These are phyloP conservation scores for Suillus fuscotomentosus DNA, from an alignment of 768 basidiomycete species.

Conservation along the genomic window DNA sequence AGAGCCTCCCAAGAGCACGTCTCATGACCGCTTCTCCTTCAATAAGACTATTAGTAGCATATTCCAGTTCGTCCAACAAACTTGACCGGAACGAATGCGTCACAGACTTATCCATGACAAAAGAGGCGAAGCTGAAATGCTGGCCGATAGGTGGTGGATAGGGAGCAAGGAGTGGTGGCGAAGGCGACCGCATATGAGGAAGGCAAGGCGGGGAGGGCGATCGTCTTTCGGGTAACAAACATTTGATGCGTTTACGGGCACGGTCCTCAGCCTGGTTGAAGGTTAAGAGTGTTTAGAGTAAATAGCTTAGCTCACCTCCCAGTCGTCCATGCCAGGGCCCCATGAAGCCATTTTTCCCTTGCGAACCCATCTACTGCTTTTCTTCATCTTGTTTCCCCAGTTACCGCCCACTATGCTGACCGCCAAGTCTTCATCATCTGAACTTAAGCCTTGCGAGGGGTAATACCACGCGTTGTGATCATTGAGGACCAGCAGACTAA, in stretches of 20 bases:
- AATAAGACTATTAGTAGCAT: constrained; percentile 79
- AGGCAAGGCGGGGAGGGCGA: constrained; percentile 72
- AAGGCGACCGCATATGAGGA: constrained; percentile 75
- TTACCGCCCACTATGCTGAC: constrained; percentile 60
- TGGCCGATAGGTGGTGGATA: constrained; percentile 67
- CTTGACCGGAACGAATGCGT: constrained; percentile 82
- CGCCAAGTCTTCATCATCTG: constrained; percentile 57
- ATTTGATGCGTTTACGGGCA: constrained; percentile 75
- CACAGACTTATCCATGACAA: constrained; percentile 82
- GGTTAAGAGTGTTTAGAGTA: constrained; percentile 12
- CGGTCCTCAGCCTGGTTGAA: constrained; percentile 69
- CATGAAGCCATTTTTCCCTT: constrained; percentile 80
- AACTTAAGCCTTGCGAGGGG: constrained; percentile 72
- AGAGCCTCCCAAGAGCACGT: constrained; percentile 73
- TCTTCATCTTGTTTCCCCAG: constrained; percentile 79
- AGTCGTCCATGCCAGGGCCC: constrained; percentile 83
- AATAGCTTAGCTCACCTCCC: constrained; percentile 56
- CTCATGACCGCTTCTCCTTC: constrained; percentile 77
- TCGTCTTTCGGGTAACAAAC: constrained; percentile 61
- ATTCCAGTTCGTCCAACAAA: constrained; percentile 75
- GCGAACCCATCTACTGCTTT: constrained; percentile 80
- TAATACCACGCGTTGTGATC: constrained; percentile 85
- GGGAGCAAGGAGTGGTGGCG: constrained; percentile 75
- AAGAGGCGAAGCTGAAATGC: constrained; percentile 77
- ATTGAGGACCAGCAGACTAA: constrained; percentile 50